These are phyloP conservation scores for Trichoderma atroviride DNA, from an alignment of 2,329 filamentous ascomycete genomes.

Conservation along the genomic window DNA sequence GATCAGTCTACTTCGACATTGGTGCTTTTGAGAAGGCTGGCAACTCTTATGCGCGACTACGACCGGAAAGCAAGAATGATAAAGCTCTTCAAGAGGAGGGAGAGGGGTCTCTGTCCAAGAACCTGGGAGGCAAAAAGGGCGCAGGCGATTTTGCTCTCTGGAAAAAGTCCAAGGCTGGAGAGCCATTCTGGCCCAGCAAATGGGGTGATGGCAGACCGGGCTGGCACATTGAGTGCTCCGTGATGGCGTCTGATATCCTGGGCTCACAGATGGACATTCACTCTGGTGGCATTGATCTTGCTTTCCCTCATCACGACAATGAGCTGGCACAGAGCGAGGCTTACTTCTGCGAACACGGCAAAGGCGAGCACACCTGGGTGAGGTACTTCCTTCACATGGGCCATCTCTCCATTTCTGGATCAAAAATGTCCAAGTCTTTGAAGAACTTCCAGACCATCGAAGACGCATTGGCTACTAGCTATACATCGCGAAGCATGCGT, in stretches of 20 bases:
- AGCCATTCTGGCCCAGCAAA: conserved; percentile 84
- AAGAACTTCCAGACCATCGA: conserved; percentile 97
- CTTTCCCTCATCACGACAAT: conserved; percentile 92
- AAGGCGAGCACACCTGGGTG: conserved; percentile 74
- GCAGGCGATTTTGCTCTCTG: conserved; percentile 88
- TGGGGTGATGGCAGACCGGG: conserved; percentile 90
- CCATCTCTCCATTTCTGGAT: conserved; percentile 80
- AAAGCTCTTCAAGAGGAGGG: conserved; percentile 84
- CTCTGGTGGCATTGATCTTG: conserved; percentile 87
- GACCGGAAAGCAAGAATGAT: conserved; percentile 84
- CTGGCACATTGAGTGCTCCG: conserved; percentile 97
- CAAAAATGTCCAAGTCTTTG: conserved; percentile 93
- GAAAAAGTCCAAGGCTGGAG: conserved; percentile 90
- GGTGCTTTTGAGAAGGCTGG: conserved; percentile 79
- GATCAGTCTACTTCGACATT: conserved; percentile 95
- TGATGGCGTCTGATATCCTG: conserved; percentile 90
- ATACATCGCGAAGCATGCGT: conserved; percentile 77
- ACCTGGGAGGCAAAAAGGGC: conserved; percentile 67
- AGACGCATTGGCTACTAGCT: conserved; percentile 70
- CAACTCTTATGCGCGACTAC: conserved; percentile 81
- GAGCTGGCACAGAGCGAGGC: conserved; percentile 89
- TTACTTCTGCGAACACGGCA: conserved; percentile 64
- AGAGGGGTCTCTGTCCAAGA: conserved; percentile 76
- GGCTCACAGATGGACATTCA: conserved; percentile 88
- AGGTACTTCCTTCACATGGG: conserved; percentile 98